A percentile compares a stretch with the other conserved stretches of the same genome.
phyloP scores from a whole-genome alignment of 345 rosid genomes.

The Brassica rapa region DNA sequence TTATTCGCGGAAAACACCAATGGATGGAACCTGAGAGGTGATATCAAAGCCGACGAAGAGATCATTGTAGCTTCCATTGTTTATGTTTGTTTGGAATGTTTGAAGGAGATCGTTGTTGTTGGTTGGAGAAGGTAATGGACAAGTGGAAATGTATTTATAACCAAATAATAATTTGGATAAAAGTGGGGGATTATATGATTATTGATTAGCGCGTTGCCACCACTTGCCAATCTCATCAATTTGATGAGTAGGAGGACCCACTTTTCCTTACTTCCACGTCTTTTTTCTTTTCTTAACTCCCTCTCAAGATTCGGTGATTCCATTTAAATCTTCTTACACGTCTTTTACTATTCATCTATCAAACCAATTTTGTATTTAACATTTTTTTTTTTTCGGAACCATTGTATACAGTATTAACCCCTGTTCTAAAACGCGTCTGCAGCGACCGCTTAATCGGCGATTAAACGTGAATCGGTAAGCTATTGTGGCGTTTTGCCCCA shows the following conservation, averaged over 20 bases:
- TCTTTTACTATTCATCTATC: conserved; percentile 11
- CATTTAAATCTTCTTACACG: conserved; percentile 8
- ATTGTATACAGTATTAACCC: not conserved
- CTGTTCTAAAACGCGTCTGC: no score
- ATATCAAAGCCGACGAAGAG: conserved; percentile 10
- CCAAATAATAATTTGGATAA: conserved; percentile 5
- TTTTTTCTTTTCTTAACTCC: not conserved
- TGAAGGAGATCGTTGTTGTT: not conserved
- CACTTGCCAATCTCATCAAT: not conserved
- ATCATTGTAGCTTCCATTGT: conserved; percentile 34
- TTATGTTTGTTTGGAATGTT: not conserved
- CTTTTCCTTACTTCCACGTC: conserved; percentile 11
- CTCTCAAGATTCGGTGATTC: not conserved
- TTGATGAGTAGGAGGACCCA: conserved; percentile 5
- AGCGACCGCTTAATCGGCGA: no score
- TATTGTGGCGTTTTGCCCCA: no score
- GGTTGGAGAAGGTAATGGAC: conserved; percentile 20
- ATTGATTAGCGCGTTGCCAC: conserved; percentile 31
- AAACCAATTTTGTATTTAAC: not conserved
- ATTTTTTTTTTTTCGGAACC: no score
- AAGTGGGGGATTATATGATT: not conserved
- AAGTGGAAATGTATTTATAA: conserved; percentile 34
- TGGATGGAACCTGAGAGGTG: conserved; percentile 28
- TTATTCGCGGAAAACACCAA: not conserved
- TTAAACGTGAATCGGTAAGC: no score